Percentiles rank a stretch among this genome's conserved stretches.
Conservation (phyloP, 2,329 filamentous ascomycete species). For the Penicillium sp. region DNA sequence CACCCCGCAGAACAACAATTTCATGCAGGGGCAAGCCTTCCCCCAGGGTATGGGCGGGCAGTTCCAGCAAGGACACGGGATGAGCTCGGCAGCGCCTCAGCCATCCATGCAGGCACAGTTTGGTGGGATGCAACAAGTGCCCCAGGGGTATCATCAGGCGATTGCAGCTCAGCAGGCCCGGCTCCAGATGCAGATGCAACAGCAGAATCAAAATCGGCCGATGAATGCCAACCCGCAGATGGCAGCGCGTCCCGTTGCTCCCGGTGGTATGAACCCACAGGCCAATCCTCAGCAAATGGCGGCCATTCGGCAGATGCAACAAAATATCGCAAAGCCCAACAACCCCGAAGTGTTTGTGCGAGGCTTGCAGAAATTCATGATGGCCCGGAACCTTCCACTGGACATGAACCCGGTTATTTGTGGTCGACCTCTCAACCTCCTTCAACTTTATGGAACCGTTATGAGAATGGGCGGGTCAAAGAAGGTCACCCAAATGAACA, state of each 20-base stretch:
- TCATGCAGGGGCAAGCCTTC: constrained; percentile 54
- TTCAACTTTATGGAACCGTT: constrained; percentile 74
- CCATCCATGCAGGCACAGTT: constrained; percentile 50
- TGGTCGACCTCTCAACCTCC: constrained; percentile 70
- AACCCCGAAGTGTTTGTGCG: constrained; percentile 70
- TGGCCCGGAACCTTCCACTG: constrained; percentile 67
- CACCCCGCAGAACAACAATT: constrained; percentile 72
- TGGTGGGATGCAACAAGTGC: constrained; percentile 40
- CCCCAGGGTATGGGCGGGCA: constrained; percentile 43
- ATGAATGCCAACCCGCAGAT: constrained; percentile 45
- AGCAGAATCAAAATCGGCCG: constrained; percentile 72
- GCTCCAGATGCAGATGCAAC: constrained; percentile 76
- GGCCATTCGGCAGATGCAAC: constrained; percentile 52
- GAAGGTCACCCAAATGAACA: constrained; percentile 65
- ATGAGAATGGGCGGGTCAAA: constrained; percentile 76
- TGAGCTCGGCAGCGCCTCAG: constrained; percentile 41
- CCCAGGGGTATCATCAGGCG: constrained; percentile 54
- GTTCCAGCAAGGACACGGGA: constrained; percentile 39
- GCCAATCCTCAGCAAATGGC: constrained; percentile 43
- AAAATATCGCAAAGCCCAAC: constrained; percentile 41
- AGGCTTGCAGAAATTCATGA: constrained; percentile 75
- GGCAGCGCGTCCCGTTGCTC: constrained; percentile 31
- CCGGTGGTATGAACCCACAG: constrained; percentile 39
- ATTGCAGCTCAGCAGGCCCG: constrained; percentile 70
- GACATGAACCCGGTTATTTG: constrained; percentile 72